Evolutionary conservation across 129 eudicot species (phyloP).

Genomic region (Pulicaria dysenterica): DNA sequence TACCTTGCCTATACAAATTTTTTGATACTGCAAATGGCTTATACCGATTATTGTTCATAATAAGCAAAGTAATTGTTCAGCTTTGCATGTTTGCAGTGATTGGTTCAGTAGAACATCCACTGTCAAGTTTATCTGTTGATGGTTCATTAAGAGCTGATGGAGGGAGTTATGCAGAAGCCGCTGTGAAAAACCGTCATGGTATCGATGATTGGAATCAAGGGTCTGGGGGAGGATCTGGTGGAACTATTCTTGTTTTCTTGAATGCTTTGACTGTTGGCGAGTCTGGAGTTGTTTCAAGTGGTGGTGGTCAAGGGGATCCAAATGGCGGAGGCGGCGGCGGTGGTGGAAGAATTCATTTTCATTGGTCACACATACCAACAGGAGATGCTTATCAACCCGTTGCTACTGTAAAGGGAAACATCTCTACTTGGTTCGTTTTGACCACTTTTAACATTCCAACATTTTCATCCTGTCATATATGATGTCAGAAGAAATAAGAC

Average conservation of each 20-base stretch:
- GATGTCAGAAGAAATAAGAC: not conserved
- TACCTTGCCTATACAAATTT: not conserved
- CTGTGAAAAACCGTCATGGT: conserved; percentile 18
- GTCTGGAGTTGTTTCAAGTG: conserved; percentile 69
- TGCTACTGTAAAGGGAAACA: conserved; percentile 76
- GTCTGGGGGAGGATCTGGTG: conserved; percentile 96
- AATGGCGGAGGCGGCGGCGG: conserved; percentile 94
- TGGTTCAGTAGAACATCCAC: conserved; percentile 82
- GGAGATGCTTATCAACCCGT: conserved; percentile 91
- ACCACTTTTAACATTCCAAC: not conserved
- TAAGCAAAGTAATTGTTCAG: conserved; percentile 8
- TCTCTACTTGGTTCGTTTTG: conserved; percentile 63
- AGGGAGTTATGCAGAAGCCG: conserved; percentile 47
- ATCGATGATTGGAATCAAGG: conserved; percentile 26
- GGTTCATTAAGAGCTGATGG: conserved; percentile 88
- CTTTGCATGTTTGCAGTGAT: conserved; percentile 54
- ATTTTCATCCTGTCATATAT: conserved; percentile 1
- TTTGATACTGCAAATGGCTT: not conserved
- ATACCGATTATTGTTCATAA: conserved; percentile 6
- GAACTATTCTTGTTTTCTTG: conserved; percentile 80
- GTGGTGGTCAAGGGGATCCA: conserved; percentile 77
- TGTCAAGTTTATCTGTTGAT: conserved; percentile 61
- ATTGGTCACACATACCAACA: conserved; percentile 92
- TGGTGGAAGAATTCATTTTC: conserved; percentile 97
- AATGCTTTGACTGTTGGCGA: conserved; percentile 49